A percentile compares a stretch with the other conserved stretches of the same genome.
Conservation (phyloP, 345 rosid genomes). For the Xanthoceras sorbifolium region DNA sequence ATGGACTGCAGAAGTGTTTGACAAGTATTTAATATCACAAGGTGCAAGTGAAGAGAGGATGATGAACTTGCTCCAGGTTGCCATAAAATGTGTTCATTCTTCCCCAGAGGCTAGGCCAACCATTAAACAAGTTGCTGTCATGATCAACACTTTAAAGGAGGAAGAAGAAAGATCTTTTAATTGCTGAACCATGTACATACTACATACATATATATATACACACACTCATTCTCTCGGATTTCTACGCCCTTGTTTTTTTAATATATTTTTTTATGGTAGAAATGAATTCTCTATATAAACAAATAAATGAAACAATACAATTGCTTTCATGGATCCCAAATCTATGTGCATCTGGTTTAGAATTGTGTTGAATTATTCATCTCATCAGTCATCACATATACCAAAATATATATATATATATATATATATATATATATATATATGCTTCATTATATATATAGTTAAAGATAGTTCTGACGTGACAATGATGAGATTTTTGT, state of each 20-base stretch:
- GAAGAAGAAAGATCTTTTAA: slow-evolving; percentile 57
- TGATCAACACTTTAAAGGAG: slow-evolving; percentile 51
- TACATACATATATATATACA: no score
- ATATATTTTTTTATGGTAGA: background rate
- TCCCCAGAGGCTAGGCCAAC: slow-evolving; percentile 42
- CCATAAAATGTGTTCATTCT: slow-evolving; percentile 51
- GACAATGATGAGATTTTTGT: no score
- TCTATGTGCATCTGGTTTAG: background rate
- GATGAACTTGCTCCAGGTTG: slow-evolving; percentile 61
- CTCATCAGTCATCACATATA: no score
- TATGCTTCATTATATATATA: no score
- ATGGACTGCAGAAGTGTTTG: slow-evolving; percentile 68
- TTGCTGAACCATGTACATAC: slow-evolving; percentile 32
- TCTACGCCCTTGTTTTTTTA: background rate
- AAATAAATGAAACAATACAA: background rate
- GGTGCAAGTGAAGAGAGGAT: slow-evolving; percentile 61
- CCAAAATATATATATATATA: no score
- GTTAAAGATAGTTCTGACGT: no score
- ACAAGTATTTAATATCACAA: slow-evolving; percentile 42
- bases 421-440: no score
- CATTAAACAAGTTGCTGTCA: slow-evolving; percentile 41
- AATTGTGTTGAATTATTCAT: no score
- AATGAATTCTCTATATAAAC: background rate
- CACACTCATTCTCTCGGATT: background rate
- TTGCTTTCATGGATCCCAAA: background rate